Evolutionary conservation across 441 rosid genomes (phyloP).

Genomic region (Cnidoscolus chayamansa): DNA sequence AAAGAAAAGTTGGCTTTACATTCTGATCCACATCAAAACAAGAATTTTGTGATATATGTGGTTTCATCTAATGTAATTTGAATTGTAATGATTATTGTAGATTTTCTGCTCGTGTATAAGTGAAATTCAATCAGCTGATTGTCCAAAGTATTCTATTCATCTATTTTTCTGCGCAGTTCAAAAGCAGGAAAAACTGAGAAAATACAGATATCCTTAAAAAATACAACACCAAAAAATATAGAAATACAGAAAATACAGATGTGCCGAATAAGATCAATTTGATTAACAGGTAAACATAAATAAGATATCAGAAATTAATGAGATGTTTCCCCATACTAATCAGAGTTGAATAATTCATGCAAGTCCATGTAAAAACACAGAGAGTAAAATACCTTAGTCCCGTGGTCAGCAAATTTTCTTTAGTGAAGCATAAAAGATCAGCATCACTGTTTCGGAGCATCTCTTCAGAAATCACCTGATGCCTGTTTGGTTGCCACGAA

Average conservation of each 20-base stretch:
- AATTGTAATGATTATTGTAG: constrained; percentile 1
- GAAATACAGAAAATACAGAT: not conserved
- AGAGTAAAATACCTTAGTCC: not conserved
- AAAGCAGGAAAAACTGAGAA: not conserved
- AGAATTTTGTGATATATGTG: constrained; percentile 10
- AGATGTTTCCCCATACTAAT: not conserved
- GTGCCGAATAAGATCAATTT: not conserved
- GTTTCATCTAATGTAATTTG: not conserved
- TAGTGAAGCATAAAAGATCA: not conserved
- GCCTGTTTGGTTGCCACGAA: not conserved
- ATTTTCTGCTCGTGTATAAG: not conserved
- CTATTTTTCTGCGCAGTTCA: not conserved
- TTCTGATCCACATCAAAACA: not conserved
- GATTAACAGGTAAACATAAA: not conserved
- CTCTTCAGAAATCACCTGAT: not conserved
- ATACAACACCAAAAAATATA: not conserved
- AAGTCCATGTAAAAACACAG: not conserved
- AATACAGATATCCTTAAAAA: no score
- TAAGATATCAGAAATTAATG: not conserved
- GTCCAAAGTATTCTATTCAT: not conserved
- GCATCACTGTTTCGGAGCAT: not conserved
- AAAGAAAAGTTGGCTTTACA: not conserved
- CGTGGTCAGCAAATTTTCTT: not conserved
- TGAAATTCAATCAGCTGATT: not conserved
- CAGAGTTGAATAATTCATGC: not conserved